Base-by-base conservation (phyloP, 352 stramenopile species). In the Phytophthora sp. region DNA sequence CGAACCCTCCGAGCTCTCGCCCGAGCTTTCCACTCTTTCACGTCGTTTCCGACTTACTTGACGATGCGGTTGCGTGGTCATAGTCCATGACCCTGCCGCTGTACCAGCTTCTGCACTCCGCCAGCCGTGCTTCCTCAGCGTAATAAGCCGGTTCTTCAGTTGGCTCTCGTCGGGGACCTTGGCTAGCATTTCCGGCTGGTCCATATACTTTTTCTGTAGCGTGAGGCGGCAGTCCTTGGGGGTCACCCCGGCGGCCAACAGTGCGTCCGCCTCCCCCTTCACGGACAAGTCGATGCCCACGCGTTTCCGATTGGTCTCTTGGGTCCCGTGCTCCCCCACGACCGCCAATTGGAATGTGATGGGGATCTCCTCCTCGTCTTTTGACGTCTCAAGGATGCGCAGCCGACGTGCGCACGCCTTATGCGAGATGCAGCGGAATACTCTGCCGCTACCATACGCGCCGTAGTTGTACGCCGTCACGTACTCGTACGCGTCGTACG, bases 391-490 rank as follows among this genome's bases (percentile, higher is more conserved):
- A 11, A 59, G 0, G 7, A 74, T 50, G 7, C 67, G 67, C 7
- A 71, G 42, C 2, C 67, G 67, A 44, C 46, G 49, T 1, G 26
- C 42, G 30, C 67, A 75, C 7, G 38, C 16, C 36, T 68, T 21
- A 23, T 75, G 67, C 1, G 67, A 72, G 27, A 69, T 38, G 29
- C 67, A 75, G 30, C 67, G 62, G 27, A 55, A 75, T 16, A 75
- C 67, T 42, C 49, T 71, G 5, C 42, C 62, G 13, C 49, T 57
- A 2, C 56, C 38, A 2, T 26, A 39, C 0, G 51, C 15, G n/a
- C 67, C 67, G 38, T 75, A 75, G 24, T 75, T 75, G 33, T 75
- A 75, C 15, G 67, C 67, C 0, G 47, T 55, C 13, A 68, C 39
- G 23, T 75, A 68, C 21, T 41, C 33, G 20, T 54, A 75, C 20